Percentiles rank a stretch among this genome's conserved stretches.
phyloP scores from a whole-genome alignment of 352 stramenopile genomes.

The Phytophthora pisi region DNA sequence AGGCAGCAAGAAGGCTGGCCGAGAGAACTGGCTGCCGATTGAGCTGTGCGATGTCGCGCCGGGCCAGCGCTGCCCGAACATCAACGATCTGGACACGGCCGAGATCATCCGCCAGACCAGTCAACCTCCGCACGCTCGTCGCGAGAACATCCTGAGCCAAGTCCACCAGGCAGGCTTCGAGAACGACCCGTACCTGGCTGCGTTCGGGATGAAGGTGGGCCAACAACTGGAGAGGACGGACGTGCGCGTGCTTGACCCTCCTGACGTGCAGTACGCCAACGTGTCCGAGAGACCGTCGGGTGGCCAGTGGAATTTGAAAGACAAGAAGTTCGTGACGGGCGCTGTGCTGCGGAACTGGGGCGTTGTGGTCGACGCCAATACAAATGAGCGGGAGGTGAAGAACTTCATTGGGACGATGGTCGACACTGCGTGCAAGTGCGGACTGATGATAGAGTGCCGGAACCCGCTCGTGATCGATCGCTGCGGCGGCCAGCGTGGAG shows the following conservation, averaged over 20 bases:
- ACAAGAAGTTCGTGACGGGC: constrained; percentile 68
- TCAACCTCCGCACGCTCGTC: constrained; percentile 43
- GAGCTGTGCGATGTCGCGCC: constrained; percentile 76
- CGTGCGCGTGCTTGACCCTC: constrained; percentile 51
- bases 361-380: constrained; percentile 49
- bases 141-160: constrained; percentile 56
- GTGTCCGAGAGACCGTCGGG: constrained; percentile 63
- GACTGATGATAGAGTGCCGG: constrained; percentile 39
- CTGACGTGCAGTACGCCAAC: constrained; percentile 62
- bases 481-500: constrained; percentile 16
- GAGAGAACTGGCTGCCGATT: constrained; percentile 73
- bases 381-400: constrained; percentile 31
- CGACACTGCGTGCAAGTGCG: constrained; percentile 35
- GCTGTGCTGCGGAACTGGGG: constrained; percentile 54
- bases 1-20: constrained; percentile 46
- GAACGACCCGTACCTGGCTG: constrained; percentile 63
- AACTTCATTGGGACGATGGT: constrained; percentile 50
- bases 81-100: constrained; percentile 80
- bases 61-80: constrained; percentile 69
- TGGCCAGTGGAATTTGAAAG: constrained; percentile 75
- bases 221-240: constrained; percentile 53
- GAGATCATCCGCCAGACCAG: constrained; percentile 80
- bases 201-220: constrained; percentile 64
- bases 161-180: constrained; percentile 66
- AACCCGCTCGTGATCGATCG: constrained; percentile 29